These are phyloP conservation scores for Oehlia diaphana DNA, from an alignment of 192 early-diverging fungal species.

Conservation along the genomic window DNA sequence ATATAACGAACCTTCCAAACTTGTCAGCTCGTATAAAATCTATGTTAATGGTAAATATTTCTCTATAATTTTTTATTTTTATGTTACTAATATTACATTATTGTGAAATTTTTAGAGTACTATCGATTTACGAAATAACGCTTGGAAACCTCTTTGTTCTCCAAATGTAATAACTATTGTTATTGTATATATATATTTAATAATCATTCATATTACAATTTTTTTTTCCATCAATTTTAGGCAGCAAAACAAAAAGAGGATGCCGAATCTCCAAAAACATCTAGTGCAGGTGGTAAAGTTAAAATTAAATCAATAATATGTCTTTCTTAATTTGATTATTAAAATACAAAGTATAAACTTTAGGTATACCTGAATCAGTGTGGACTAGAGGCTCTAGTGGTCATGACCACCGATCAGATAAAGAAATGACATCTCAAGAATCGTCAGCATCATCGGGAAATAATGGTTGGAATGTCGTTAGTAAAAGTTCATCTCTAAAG, in stretches of 20 bases:
- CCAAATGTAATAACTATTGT: constrained; percentile 53
- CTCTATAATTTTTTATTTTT: neutral
- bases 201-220: neutral
- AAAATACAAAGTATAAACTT: neutral
- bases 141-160: constrained; percentile 75
- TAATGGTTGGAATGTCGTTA: constrained; percentile 75
- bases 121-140: constrained; percentile 75
- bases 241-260: constrained; percentile 69
- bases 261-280: constrained; percentile 64
- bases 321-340: neutral
- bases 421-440: constrained; percentile 37
- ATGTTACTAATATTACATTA: neutral
- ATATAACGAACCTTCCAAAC: constrained; percentile 66
- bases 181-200: neutral
- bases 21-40: constrained; percentile 89
- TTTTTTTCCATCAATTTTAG: constrained; percentile 20
- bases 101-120: constrained; percentile 52
- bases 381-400: constrained; percentile 58
- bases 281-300: constrained; percentile 60
- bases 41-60: constrained; percentile 62
- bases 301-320: neutral
- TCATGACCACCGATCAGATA: constrained; percentile 37
- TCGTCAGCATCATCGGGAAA: constrained; percentile 44
- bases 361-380: constrained; percentile 55
- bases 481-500: constrained; percentile 46